Conservation (phyloP, 768 basidiomycete genomes). For the Leccinum arenicola region DNA sequence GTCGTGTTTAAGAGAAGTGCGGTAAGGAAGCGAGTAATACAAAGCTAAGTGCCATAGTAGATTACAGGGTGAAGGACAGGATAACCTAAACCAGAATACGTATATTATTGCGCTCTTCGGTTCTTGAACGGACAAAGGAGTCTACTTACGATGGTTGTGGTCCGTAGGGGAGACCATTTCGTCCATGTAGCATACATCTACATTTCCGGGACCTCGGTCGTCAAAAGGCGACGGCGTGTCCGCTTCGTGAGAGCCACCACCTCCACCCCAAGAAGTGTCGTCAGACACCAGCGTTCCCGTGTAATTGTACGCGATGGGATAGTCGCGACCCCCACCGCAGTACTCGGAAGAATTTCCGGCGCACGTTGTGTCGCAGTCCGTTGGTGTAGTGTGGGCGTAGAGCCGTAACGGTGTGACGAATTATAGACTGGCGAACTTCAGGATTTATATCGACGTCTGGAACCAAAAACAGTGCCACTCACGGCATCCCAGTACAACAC, state of each 20-base stretch:
- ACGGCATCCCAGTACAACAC: conserved; percentile 50
- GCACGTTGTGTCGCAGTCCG: conserved; percentile 47
- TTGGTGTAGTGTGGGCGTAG: conserved; percentile 35
- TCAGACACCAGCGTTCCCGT: background rate
- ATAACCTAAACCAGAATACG: conserved; percentile 34
- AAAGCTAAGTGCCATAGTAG: conserved; percentile 49
- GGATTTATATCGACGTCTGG: conserved; percentile 40
- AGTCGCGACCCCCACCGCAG: conserved; percentile 65
- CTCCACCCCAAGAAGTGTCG: background rate
- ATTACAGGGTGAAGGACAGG: conserved; percentile 51
- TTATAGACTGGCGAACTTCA: conserved; percentile 32
- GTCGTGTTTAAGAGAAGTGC: conserved; percentile 31
- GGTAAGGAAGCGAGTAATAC: conserved; percentile 49
- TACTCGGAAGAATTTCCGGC: conserved; percentile 43
- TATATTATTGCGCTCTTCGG: background rate
- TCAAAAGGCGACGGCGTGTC: too few species aligned
- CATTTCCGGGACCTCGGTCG: too few species aligned
- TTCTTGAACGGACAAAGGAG: background rate
- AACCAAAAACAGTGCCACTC: conserved; percentile 16
- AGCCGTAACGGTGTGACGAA: conserved; percentile 13
- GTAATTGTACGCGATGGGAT: conserved; percentile 24
- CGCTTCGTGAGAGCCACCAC: background rate
- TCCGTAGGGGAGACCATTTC: conserved; percentile 12
- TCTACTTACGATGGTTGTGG: conserved; percentile 22
- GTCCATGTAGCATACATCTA: too few species aligned